Conservation (phyloP, 148 eudicot species). For the Pouteria glomerata region DNA sequence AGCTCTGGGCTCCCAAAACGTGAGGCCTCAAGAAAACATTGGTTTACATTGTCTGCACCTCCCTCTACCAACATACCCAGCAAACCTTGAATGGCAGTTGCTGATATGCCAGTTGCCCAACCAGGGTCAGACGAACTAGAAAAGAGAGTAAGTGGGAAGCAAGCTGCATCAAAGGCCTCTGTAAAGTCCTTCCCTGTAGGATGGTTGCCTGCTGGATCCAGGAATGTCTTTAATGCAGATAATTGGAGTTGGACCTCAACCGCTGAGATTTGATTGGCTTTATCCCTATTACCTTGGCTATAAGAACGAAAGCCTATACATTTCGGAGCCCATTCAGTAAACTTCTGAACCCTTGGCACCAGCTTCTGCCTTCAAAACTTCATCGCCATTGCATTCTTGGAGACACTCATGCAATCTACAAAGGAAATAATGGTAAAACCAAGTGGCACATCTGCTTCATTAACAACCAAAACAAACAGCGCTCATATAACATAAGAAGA, state of each 20-base stretch:
- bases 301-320: constrained; percentile 94
- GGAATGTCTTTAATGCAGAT: constrained; percentile 80
- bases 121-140: constrained; percentile 96
- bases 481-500: neutral
- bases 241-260: constrained; percentile 82
- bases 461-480: neutral
- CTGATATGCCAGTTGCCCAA: constrained; percentile 93
- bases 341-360: constrained; percentile 95
- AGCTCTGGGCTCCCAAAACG: constrained; percentile 99
- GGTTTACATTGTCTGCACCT: constrained; percentile 98
- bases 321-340: constrained; percentile 97
- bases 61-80: constrained; percentile 89
- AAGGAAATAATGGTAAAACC: constrained; percentile 6
- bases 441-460: constrained; percentile 1
- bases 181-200: constrained; percentile 93
- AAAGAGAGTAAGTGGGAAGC: constrained; percentile 98
- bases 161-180: constrained; percentile 99
- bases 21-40: constrained; percentile 97
- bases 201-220: constrained; percentile 84
- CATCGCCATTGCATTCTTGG: constrained; percentile 96
- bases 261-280: constrained; percentile 54
- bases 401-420: constrained; percentile 86
- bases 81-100: constrained; percentile 86
- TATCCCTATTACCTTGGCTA: constrained; percentile 58
- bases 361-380: constrained; percentile 96